These are phyloP conservation scores for Diaporthe aspalathi DNA, from an alignment of 2,329 filamentous ascomycete genomes.

Conservation along the genomic window DNA sequence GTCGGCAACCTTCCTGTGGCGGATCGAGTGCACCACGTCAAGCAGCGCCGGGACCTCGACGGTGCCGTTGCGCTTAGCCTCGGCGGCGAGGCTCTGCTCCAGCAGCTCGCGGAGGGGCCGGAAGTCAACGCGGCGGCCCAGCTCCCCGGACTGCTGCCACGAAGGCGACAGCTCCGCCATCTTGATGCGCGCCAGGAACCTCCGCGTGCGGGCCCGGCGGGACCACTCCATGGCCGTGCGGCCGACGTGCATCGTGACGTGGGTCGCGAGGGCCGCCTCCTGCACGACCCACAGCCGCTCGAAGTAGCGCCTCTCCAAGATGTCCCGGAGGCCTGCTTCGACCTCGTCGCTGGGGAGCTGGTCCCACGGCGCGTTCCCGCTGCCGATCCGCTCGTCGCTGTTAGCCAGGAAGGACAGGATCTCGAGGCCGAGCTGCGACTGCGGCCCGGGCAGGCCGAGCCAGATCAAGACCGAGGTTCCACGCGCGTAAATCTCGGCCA, in stretches of 20 bases:
- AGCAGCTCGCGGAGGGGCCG: constrained; percentile 13
- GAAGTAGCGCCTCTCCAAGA: constrained; percentile 18
- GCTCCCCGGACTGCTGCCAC: not conserved
- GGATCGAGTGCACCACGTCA: constrained; percentile 4
- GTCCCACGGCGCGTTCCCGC: not conserved
- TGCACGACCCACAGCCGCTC: constrained; percentile 42
- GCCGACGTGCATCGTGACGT: constrained; percentile 7
- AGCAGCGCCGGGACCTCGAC: constrained; percentile 2
- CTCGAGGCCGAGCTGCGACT: not conserved
- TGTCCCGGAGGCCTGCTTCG: not conserved
- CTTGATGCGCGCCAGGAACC: constrained; percentile 3
- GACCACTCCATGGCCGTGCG: not conserved
- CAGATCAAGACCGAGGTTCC: not conserved
- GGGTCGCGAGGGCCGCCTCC: constrained; percentile 40
- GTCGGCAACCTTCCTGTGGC: constrained; percentile 6
- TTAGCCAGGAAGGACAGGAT: not conserved
- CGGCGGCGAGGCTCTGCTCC: constrained; percentile 7
- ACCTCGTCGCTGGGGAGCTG: not conserved
- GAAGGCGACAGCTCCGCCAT: constrained; percentile 9
- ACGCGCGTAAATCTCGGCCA: not conserved
- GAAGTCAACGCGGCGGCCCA: not conserved
- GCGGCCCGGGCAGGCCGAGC: not conserved
- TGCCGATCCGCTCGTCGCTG: not conserved
- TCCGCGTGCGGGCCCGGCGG: not conserved
- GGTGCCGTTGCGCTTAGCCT: not conserved